Base-by-base conservation (phyloP, 371 early-diverging fungal species). In the Basidiobolus meristosporus region DNA sequence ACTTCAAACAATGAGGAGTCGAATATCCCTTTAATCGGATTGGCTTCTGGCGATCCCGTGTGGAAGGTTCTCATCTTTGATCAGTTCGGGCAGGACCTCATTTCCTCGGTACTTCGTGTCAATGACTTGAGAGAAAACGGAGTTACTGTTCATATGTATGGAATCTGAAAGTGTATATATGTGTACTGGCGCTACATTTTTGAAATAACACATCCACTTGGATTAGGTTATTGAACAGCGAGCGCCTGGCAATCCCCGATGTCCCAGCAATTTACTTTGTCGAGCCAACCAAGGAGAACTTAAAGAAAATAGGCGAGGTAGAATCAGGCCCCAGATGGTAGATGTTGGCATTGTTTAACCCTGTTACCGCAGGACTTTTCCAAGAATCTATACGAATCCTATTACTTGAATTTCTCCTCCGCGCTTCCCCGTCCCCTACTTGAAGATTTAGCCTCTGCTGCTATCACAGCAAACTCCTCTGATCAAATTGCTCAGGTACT, bases 31-130 rank as follows among this genome's bases (percentile, higher is more conserved):
- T 35, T 46, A 21, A 44, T 51, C 35, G 46, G 49, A 22, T 42
- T 50, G 31, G 43, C 45, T n/a, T 42, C 51, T 16, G 55, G 60
- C 17, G 42, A 45, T 29, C 45, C 66, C 7, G 60, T 73, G 34
- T 99, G 99, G 99, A 99, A 97, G 52, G 90, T 97, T 2, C 60
- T 99, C 20, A 70, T 99, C 26, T 85, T 98, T 59, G 99, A 99
- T 58, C 62, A 73, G 46, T 73, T 78, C 45, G 86, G 95, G 3
- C 90, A 90, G 47, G 87, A 93, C 51, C 73, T 98, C 41, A 84
- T 99, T 38, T 88, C 95, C 7, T 92, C 98, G n/a, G 72, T 98
- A 19, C 70, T 98, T 43, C 84, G 84, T 43, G 86, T 98, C 14
- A 90, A 82, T 53, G 98, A 98, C 53, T 75, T 99, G 43, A 81